phyloP scores from a whole-genome alignment of 2,329 filamentous ascomycete genomes.

The Talaromyces pinophilus region DNA sequence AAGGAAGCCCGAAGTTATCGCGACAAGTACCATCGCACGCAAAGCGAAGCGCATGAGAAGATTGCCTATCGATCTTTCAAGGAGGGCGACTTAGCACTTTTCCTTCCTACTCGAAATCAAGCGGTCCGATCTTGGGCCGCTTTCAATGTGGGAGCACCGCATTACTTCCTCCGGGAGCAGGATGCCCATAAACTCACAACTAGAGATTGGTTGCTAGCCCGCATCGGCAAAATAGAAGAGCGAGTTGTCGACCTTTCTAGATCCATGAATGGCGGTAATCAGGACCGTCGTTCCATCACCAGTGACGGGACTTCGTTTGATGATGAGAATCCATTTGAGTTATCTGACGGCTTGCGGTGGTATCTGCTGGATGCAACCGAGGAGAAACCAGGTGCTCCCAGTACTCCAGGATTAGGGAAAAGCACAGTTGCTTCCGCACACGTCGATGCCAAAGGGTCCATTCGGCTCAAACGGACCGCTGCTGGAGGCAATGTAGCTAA shows the following conservation, averaged over 20 bases:
- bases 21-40: constrained; percentile 77
- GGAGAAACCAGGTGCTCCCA: constrained; percentile 86
- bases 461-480: constrained; percentile 52
- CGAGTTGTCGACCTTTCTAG: constrained; percentile 89
- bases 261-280: constrained; percentile 60
- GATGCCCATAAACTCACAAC: constrained; percentile 80
- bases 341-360: constrained; percentile 93
- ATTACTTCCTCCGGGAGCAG: constrained; percentile 94
- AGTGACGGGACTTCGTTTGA: constrained; percentile 65
- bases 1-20: constrained; percentile 84
- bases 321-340: constrained; percentile 94
- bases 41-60: constrained; percentile 89
- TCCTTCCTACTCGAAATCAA: constrained; percentile 92
- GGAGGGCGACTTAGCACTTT: constrained; percentile 90
- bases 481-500: constrained; percentile 73
- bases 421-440: constrained; percentile 86
- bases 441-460: constrained; percentile 78
- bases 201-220: constrained; percentile 93
- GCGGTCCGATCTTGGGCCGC: constrained; percentile 94
- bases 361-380: constrained; percentile 92
- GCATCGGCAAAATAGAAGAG: constrained; percentile 88
- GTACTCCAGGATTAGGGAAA: constrained; percentile 89
- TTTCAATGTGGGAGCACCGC: constrained; percentile 95
- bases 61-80: constrained; percentile 96
- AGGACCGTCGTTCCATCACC: constrained; percentile 53